Evolutionary conservation across 106 monocot genomes (phyloP).

Genomic region (Dendrobium nobile): DNA sequence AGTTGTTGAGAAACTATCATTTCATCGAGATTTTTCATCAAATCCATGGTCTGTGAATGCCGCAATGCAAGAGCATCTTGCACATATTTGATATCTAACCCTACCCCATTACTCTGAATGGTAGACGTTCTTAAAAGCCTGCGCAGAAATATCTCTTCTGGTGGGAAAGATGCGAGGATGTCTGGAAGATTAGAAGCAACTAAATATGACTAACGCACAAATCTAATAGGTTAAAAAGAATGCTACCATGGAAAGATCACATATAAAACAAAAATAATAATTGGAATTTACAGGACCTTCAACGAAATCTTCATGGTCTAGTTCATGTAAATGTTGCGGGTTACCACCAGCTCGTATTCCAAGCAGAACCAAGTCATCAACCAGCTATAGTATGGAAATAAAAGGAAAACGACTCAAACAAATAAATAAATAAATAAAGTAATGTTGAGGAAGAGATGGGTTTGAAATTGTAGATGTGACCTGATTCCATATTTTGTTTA

Average conservation of each 20-base stretch:
- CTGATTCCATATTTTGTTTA: constrained; percentile 97
- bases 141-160: constrained; percentile 72
- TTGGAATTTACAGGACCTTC: constrained; percentile 35
- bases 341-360: constrained; percentile 58
- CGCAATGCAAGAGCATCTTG: constrained; percentile 64
- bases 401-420: background rate
- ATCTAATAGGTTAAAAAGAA: background rate
- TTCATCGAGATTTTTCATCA: constrained; percentile 67
- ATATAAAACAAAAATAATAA: background rate
- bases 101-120: constrained; percentile 18
- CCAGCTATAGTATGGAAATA: constrained; percentile 29
- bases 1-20: constrained; percentile 41
- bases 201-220: background rate
- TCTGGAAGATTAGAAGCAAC: constrained; percentile 29
- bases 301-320: constrained; percentile 45
- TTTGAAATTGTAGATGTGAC: constrained; percentile 20
- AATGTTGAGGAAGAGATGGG: background rate
- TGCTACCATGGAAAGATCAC: background rate
- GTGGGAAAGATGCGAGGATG: constrained; percentile 44
- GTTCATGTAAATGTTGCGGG: constrained; percentile 32
- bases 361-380: constrained; percentile 65
- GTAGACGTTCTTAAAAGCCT: constrained; percentile 42
- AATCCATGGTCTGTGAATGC: constrained; percentile 46
- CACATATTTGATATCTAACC: constrained; percentile 24
- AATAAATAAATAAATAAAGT: constrained; percentile 2